These are phyloP conservation scores for Colletotrichum abscissum DNA, from an alignment of 2,329 filamentous ascomycete genomes.

Conservation along the genomic window DNA sequence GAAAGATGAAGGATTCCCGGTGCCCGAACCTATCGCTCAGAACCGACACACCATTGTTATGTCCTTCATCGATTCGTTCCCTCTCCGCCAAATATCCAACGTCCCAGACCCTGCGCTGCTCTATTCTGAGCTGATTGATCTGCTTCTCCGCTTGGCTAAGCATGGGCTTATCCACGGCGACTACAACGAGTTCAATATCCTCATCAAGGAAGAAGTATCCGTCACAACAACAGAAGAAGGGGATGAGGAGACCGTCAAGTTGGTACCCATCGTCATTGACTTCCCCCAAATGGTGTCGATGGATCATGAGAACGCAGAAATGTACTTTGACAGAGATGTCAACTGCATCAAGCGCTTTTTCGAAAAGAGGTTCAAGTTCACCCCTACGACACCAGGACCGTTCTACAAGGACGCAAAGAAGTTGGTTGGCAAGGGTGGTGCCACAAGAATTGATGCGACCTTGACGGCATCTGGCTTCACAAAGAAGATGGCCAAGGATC, in stretches of 20 bases:
- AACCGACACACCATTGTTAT: slow-evolving; percentile 97
- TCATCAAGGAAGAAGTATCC: slow-evolving; percentile 80
- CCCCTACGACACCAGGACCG: slow-evolving; percentile 82
- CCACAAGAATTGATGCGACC: slow-evolving; percentile 81
- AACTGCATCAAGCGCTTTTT: slow-evolving; percentile 97
- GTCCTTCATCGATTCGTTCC: slow-evolving; percentile 92
- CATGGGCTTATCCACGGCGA: slow-evolving; percentile 96
- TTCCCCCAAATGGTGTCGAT: slow-evolving; percentile 99
- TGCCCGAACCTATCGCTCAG: slow-evolving; percentile 88
- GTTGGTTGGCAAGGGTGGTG: slow-evolving; percentile 72
- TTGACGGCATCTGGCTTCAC: slow-evolving; percentile 96
- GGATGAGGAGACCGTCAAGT: slow-evolving; percentile 57
- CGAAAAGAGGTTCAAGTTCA: slow-evolving; percentile 87
- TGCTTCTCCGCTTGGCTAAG: slow-evolving; percentile 85
- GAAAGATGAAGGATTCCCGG: slow-evolving; percentile 84
- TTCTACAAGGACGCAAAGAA: slow-evolving; percentile 88
- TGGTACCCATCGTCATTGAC: slow-evolving; percentile 91
- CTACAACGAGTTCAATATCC: slow-evolving; percentile 99
- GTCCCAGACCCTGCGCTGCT: slow-evolving; percentile 87
- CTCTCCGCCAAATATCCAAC: slow-evolving; percentile 86
- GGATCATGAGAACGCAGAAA: slow-evolving; percentile 91
- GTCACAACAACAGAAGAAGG: slow-evolving; percentile 49
- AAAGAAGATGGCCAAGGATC: slow-evolving; percentile 94
- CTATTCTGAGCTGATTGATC: slow-evolving; percentile 89
- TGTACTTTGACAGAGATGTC: slow-evolving; percentile 97